A percentile compares a stretch with the other conserved stretches of the same genome.
These are phyloP conservation scores for Stereocaulon alpinum DNA, from an alignment of 495 filamentous ascomycete species.

Conservation along the genomic window DNA sequence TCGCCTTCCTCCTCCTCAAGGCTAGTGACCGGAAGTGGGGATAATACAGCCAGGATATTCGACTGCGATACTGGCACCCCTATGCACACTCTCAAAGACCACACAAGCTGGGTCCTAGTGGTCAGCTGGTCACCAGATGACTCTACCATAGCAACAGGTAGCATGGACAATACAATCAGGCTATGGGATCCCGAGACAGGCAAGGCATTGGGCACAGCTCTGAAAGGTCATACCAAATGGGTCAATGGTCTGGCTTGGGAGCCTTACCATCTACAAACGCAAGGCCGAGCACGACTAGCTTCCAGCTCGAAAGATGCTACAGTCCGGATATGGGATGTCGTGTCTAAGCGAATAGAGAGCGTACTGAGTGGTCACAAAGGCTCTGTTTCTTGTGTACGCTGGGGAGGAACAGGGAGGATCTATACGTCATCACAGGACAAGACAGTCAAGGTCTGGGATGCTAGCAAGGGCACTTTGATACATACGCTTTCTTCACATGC, in stretches of 20 bases:
- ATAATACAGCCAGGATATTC: slow-evolving; percentile 87
- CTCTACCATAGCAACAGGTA: slow-evolving; percentile 73
- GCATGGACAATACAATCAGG: slow-evolving; percentile 85
- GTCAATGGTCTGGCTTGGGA: slow-evolving; percentile 86
- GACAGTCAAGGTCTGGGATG: slow-evolving; percentile 85
- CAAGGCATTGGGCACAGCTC: slow-evolving; percentile 56
- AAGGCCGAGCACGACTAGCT: slow-evolving; percentile 66
- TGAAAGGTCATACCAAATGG: slow-evolving; percentile 90
- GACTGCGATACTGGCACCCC: slow-evolving; percentile 94
- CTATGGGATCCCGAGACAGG: slow-evolving; percentile 86
- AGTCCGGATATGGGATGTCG: slow-evolving; percentile 77
- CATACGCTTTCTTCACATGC: slow-evolving; percentile 75
- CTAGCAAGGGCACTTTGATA: slow-evolving; percentile 62
- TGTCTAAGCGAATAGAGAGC: slow-evolving; percentile 64
- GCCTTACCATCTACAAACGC: slow-evolving; percentile 75
- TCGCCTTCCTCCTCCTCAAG: slow-evolving; percentile 70
- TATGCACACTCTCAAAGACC: slow-evolving; percentile 78
- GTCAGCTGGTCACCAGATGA: slow-evolving; percentile 82
- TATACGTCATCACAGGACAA: slow-evolving; percentile 90
- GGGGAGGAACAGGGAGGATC: slow-evolving; percentile 82
- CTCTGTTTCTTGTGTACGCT: slow-evolving; percentile 81
- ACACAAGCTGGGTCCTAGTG: slow-evolving; percentile 85
- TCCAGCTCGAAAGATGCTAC: slow-evolving; percentile 89
- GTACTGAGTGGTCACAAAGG: slow-evolving; percentile 81
- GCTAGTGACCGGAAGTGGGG: slow-evolving; percentile 83